phyloP scores from a whole-genome alignment of 2,329 filamentous ascomycete species.

The Albifimbria verrucaria region DNA sequence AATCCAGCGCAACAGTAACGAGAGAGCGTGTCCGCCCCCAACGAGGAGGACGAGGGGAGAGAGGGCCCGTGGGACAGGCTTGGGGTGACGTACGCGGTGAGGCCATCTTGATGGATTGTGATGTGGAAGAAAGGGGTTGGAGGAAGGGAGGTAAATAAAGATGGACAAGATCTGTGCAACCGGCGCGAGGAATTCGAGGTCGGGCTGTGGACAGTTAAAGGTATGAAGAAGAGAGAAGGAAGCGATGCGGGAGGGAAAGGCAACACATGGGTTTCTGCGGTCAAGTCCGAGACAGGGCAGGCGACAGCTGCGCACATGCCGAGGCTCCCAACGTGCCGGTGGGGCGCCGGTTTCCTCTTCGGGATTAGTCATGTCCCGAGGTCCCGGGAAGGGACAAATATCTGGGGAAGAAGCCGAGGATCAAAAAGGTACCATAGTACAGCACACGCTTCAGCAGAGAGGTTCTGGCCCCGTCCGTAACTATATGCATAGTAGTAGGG shows the following conservation, averaged over 20 bases:
- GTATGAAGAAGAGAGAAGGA: slow-evolving; percentile 1
- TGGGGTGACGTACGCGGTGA: slow-evolving; percentile 68
- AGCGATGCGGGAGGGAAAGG: slow-evolving; percentile 7
- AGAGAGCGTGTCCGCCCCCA: slow-evolving; percentile 12
- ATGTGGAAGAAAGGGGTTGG: slow-evolving; percentile 10
- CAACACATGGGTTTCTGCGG: neutral
- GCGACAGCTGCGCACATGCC: slow-evolving; percentile 4
- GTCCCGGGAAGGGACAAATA: neutral
- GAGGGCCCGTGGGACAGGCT: too few species aligned
- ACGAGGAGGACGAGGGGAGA: slow-evolving; percentile 4
- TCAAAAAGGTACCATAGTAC: too few species aligned
- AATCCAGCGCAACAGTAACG: neutral
- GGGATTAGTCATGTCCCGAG: neutral
- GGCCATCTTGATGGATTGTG: slow-evolving; percentile 54
- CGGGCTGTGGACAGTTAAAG: slow-evolving; percentile 2
- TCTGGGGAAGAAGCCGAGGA: slow-evolving; percentile 1
- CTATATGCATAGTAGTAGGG: too few species aligned
- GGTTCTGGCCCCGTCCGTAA: too few species aligned
- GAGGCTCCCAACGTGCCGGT: slow-evolving; percentile 4
- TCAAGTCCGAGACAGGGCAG: neutral
- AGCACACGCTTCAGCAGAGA: too few species aligned
- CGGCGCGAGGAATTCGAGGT: slow-evolving; percentile 6
- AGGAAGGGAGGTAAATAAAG: slow-evolving; percentile 11
- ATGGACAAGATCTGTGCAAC: neutral
- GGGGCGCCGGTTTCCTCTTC: neutral